Evolutionary conservation across 306 rosid species (phyloP).

Genomic region (Elaeagnus macrophylla): DNA sequence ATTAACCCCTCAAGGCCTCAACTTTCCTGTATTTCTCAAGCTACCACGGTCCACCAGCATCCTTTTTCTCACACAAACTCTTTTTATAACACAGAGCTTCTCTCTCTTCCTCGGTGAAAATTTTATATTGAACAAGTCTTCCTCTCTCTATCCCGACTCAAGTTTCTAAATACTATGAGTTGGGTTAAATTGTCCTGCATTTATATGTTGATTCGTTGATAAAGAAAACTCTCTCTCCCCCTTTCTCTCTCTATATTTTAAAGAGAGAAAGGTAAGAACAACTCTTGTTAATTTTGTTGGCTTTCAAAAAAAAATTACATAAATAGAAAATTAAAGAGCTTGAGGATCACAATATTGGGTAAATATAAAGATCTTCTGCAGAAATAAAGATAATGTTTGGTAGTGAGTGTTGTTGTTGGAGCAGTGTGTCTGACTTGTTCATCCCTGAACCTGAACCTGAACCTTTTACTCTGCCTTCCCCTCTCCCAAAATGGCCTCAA

Average conservation of each 20-base stretch:
- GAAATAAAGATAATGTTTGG: conserved; percentile 41
- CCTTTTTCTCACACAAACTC: too few relatives aligned
- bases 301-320: neutral
- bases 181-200: too few relatives aligned
- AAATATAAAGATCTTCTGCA: neutral
- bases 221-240: neutral
- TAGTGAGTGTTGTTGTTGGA: conserved; percentile 53
- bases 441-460: conserved; percentile 25
- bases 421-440: conserved; percentile 17
- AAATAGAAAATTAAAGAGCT: neutral
- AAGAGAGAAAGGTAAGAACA: neutral
- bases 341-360: conserved; percentile 6
- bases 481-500: conserved; percentile 79
- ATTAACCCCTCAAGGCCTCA: too few relatives aligned
- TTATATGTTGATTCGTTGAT: neutral
- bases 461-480: conserved; percentile 63
- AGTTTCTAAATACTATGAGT: too few relatives aligned
- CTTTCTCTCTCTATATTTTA: neutral
- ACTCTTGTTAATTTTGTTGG: neutral
- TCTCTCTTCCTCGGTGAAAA: too few relatives aligned
- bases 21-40: too few relatives aligned
- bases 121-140: too few relatives aligned
- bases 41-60: too few relatives aligned
- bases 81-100: too few relatives aligned
- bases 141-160: neutral